Percentiles rank a stretch among this genome's conserved stretches.
phyloP scores from a whole-genome alignment of 805 yeast genomes.

The Candida schatavii region DNA sequence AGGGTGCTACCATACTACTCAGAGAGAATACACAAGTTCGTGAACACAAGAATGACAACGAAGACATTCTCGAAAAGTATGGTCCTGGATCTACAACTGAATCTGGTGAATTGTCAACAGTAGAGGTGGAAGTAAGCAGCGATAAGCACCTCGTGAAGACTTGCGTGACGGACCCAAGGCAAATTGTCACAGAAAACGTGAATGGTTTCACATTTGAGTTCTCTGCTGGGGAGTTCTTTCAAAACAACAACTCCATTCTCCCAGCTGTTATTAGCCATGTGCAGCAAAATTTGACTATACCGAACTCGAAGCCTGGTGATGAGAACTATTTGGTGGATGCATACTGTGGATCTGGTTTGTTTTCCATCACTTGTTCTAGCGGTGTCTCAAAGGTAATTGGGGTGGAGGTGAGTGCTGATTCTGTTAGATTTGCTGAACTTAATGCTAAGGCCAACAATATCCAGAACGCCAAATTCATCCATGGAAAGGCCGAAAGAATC shows the following conservation, averaged over 20 bases:
- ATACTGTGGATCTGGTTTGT: constrained; percentile 94
- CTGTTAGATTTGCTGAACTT: constrained; percentile 79
- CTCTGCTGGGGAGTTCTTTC: constrained; percentile 95
- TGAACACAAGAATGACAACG: constrained; percentile 27
- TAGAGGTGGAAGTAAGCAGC: constrained; percentile 21
- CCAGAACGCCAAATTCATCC: constrained; percentile 76
- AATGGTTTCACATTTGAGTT: constrained; percentile 78
- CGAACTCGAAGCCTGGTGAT: constrained; percentile 27
- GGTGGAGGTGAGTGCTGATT: constrained; percentile 89
- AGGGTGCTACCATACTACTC: constrained; percentile 83
- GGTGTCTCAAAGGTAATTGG: constrained; percentile 87
- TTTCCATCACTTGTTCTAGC: constrained; percentile 79
- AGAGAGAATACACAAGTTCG: constrained; percentile 66
- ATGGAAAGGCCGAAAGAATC: constrained; percentile 89
- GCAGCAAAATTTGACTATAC: constrained; percentile 55
- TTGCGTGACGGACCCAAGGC: constrained; percentile 76
- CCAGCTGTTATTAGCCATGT: constrained; percentile 84
- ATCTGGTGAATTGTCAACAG: constrained; percentile 30
- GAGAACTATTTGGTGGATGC: constrained; percentile 81
- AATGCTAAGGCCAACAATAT: constrained; percentile 79
- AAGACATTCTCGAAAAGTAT: constrained; percentile 9
- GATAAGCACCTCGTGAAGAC: constrained; percentile 48
- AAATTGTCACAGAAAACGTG: constrained; percentile 73
- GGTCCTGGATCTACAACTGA: constrained; percentile 15
- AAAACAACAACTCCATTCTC: constrained; percentile 87